Conservation (phyloP, 345 rosid genomes). For the Brassica rapa region DNA sequence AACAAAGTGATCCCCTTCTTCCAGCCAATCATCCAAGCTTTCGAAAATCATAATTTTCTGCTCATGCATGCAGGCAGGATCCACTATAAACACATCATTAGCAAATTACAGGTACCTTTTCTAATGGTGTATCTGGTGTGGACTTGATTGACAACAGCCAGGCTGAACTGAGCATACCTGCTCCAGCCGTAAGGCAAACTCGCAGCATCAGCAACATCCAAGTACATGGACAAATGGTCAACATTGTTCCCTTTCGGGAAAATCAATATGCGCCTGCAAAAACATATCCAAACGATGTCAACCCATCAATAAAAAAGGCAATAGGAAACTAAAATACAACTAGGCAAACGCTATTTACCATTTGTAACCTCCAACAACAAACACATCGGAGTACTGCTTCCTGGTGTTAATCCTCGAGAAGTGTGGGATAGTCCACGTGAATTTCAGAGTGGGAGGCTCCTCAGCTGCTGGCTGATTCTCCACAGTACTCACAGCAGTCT, state of each 20-base stretch:
- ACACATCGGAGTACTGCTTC: constrained; percentile 76
- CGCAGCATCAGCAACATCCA: constrained; percentile 89
- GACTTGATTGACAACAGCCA: constrained; percentile 81
- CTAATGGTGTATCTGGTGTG: constrained; percentile 70
- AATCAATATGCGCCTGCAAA: constrained; percentile 79
- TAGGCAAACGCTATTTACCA: constrained; percentile 52
- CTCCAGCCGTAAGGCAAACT: constrained; percentile 91
- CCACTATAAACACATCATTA: constrained; percentile 1
- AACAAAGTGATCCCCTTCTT: constrained; percentile 11
- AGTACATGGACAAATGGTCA: constrained; percentile 90
- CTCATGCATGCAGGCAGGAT: constrained; percentile 17
- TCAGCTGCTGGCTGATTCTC: constrained; percentile 76
- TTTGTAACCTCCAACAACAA: constrained; percentile 82
- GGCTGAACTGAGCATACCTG: constrained; percentile 88
- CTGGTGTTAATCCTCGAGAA: constrained; percentile 74
- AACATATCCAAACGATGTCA: constrained; percentile 25
- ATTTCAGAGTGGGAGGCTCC: constrained; percentile 81
- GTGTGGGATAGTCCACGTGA: constrained; percentile 77
- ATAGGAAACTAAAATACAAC: constrained; percentile 2
- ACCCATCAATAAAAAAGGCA: constrained; percentile 1
- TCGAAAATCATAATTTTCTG: constrained; percentile 13
- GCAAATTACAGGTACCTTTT: constrained; percentile 57
- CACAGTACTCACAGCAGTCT: constrained; percentile 57
- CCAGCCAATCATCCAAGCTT: constrained; percentile 15
- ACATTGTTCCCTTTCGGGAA: constrained; percentile 94